phyloP scores from a whole-genome alignment of 495 filamentous ascomycete genomes.

The Neurospora sp. region DNA sequence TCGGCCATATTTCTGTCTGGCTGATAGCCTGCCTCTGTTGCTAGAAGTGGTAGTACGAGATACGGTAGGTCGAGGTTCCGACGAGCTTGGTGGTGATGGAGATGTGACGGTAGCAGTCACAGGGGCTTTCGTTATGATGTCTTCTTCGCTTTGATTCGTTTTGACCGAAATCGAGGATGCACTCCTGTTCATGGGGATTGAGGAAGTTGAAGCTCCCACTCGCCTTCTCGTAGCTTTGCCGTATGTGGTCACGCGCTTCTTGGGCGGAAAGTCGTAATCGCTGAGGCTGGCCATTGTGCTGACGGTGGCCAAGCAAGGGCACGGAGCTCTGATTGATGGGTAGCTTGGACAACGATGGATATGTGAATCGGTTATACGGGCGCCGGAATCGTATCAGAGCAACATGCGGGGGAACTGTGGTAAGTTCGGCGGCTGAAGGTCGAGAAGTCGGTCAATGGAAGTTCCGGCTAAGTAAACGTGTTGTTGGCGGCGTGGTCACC shows the following conservation, averaged over 20 bases:
- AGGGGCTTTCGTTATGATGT: not conserved
- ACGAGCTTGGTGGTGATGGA: conserved; percentile 8
- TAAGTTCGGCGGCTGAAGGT: not conserved
- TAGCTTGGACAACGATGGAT: not conserved
- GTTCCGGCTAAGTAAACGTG: not conserved
- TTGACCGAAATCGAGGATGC: not conserved
- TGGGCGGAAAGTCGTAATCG: conserved; percentile 27
- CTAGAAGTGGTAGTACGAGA: conserved; percentile 1
- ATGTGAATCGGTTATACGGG: not conserved
- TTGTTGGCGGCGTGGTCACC: not conserved
- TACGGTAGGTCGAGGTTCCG: conserved; percentile 8
- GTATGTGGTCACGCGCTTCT: conserved; percentile 29
- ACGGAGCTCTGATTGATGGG: not conserved
- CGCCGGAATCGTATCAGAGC: not conserved
- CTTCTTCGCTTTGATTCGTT: not conserved
- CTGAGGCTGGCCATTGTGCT: conserved; percentile 21
- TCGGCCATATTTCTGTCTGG: not conserved
- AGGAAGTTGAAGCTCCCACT: conserved; percentile 11
- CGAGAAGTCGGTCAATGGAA: not conserved
- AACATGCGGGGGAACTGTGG: not conserved
- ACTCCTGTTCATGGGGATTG: not conserved
- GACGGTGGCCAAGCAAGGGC: not conserved
- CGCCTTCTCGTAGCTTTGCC: conserved; percentile 27
- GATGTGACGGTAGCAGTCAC: not conserved
- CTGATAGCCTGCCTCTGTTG: conserved; percentile 2